These are phyloP conservation scores for Lodderomyces parapsilosis DNA, from an alignment of 1,139 yeast species.

Conservation along the genomic window DNA sequence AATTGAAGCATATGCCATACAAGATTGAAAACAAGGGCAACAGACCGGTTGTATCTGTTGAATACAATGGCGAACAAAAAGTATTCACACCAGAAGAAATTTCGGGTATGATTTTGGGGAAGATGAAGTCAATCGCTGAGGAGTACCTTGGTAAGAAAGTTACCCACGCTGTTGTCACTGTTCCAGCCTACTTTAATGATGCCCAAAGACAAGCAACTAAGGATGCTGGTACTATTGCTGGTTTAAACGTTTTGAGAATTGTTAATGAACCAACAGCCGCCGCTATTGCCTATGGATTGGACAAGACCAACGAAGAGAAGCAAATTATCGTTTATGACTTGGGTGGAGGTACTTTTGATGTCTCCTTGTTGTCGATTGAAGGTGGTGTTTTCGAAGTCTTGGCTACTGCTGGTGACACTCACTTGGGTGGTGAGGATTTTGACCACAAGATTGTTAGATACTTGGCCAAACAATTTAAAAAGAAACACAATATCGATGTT, in stretches of 20 bases:
- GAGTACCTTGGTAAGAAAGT: constrained; percentile 86
- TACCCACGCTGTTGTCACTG: constrained; percentile 93
- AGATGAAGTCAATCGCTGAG: constrained; percentile 93
- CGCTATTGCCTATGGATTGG: constrained; percentile 96
- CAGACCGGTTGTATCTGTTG: constrained; percentile 79
- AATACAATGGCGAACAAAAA: constrained; percentile 65
- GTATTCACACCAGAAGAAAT: constrained; percentile 86
- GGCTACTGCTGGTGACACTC: constrained; percentile 56
- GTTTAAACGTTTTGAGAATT: constrained; percentile 89
- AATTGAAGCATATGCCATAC: constrained; percentile 80
- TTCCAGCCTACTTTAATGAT: constrained; percentile 97
- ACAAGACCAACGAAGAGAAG: constrained; percentile 60
- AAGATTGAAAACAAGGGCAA: constrained; percentile 64
- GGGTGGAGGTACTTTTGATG: constrained; percentile 59
- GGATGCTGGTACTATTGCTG: constrained; percentile 97
- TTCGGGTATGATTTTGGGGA: constrained; percentile 86
- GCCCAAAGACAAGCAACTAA: constrained; percentile 99
- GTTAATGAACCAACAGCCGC: constrained; percentile 99
- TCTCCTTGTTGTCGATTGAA: constrained; percentile 49
- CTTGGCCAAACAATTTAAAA: constrained; percentile 81
- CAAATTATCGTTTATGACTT: constrained; percentile 52
- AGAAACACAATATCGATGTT: constrained; percentile 81
- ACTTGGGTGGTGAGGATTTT: constrained; percentile 87
- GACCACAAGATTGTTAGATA: constrained; percentile 87
- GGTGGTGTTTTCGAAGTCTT: constrained; percentile 54